Evolutionary conservation across 1,139 yeast species (phyloP), one percentile per base, ranked within the genome.

Genomic region (Suhomyces bribrorum): DNA sequence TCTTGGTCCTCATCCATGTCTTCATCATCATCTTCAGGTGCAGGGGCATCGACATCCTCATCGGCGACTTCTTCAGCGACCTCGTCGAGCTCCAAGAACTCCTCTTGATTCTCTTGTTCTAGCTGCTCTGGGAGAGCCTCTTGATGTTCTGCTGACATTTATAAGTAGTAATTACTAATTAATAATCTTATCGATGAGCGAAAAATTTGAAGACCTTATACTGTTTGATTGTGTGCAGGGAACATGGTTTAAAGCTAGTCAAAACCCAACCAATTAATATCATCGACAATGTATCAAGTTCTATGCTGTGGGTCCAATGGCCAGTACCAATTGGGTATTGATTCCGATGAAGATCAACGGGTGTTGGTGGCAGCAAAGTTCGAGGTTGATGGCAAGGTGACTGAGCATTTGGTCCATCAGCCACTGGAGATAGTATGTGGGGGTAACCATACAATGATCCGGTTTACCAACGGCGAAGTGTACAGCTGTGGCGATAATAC

Each of bases 301-400:
- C 65, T 67, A 26, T 66, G 78, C 1, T 81, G 94, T 58, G 97
- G 97, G 0, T 88, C 96, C 2, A 90, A 90, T 61, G 96, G 96
- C 1, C 68, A 62, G 32, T 79, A 62, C 40, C 97, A 90, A 56
- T 69, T 90, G 35, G 97, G 97, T 2, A 59, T 77, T 2, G 76
- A 73, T 1, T 73, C 77, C 37, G 65, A 65, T 31, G 75, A 73
- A 1, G 97, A 90, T 56, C 55, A 69, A 18, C 50, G 56, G 34
- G 38, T 17, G 1, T 63, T 79, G 5, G 50, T 44, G 23, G 47
- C 53, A 2, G 60, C 61, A 11, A 34, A 39, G n/a, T 61, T 66
- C 34, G 42, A 30, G 47, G 54, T 40, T 37, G 35, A 26, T 14
- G 54, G 50, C 1, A 23, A 31, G 9, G 18, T 44, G 3, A 32